A percentile compares a stretch with the other conserved stretches of the same genome.
Evolutionary conservation across 2,329 filamentous ascomycete genomes (phyloP).

Genomic region (Verticillium dahliae): DNA sequence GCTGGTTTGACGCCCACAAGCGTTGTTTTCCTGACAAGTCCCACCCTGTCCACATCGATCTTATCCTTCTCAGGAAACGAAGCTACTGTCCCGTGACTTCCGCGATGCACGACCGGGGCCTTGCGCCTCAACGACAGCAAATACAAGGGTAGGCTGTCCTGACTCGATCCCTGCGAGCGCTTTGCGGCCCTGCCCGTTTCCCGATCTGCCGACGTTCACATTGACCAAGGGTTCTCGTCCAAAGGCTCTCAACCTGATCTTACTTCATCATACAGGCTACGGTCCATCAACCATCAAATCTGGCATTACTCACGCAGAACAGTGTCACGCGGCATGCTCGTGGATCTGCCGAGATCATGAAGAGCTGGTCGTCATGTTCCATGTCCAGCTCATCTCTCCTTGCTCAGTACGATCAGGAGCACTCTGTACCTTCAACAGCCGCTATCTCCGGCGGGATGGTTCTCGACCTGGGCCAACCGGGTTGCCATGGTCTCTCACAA

Average conservation of each 20-base stretch:
- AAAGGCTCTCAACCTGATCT: background rate
- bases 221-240: background rate
- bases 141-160: background rate
- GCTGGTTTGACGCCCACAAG: background rate
- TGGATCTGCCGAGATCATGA: background rate
- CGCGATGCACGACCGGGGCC: background rate
- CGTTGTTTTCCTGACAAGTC: background rate
- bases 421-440: background rate
- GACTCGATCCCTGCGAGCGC: background rate
- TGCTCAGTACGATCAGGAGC: background rate
- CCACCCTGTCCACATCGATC: background rate
- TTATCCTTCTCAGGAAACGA: background rate
- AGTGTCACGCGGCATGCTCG: background rate
- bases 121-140: background rate
- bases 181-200: background rate
- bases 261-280: background rate
- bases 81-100: background rate
- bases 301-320: background rate
- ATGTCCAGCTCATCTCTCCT: background rate
- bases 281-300: background rate
- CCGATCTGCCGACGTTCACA: background rate
- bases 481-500: background rate
- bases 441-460: background rate
- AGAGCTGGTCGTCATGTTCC: background rate
- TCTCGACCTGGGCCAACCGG: background rate